Evolutionary conservation across 352 stramenopile species (phyloP).

Genomic region (Phytophthora cryptogea): DNA sequence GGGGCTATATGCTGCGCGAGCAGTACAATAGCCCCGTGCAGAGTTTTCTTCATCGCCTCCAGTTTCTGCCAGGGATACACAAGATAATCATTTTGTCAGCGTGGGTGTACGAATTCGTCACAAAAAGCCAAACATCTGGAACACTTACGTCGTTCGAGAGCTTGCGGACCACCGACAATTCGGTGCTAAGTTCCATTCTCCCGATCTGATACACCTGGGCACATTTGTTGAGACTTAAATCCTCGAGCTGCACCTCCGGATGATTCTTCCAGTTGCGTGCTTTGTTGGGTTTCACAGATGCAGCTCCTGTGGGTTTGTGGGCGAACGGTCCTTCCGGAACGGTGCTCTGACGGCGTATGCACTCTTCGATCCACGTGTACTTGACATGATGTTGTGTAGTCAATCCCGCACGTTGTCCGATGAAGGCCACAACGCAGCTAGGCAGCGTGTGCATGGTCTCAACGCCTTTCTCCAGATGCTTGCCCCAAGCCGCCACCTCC

Average conservation of each 20-base stretch:
- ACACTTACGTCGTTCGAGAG: conserved; percentile 46
- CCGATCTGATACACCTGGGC: conserved; percentile 50
- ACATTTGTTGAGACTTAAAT: conserved; percentile 49
- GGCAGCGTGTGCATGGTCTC: conserved; percentile 45
- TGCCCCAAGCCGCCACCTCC: conserved; percentile 46
- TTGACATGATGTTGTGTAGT: conserved; percentile 65
- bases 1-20: conserved; percentile 78
- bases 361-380: conserved; percentile 87
- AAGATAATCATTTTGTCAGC: conserved; percentile 3
- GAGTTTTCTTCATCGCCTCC: conserved; percentile 50
- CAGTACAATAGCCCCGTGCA: conserved; percentile 68
- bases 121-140: not conserved
- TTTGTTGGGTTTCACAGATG: conserved; percentile 19
- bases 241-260: conserved; percentile 53
- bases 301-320: conserved; percentile 20
- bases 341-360: conserved; percentile 52
- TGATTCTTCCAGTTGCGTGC: conserved; percentile 51
- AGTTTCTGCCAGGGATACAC: conserved; percentile 44
- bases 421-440: conserved; percentile 59
- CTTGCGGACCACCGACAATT: conserved; percentile 57
- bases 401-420: conserved; percentile 57
- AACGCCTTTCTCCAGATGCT: conserved; percentile 40
- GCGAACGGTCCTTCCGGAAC: conserved; percentile 62
- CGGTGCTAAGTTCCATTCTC: conserved; percentile 38
- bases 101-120: no score